Percentiles rank a stretch among this genome's conserved stretches.
Evolutionary conservation across 73 alveolate species (phyloP).

Genomic region (Uronychia binucleata): DNA sequence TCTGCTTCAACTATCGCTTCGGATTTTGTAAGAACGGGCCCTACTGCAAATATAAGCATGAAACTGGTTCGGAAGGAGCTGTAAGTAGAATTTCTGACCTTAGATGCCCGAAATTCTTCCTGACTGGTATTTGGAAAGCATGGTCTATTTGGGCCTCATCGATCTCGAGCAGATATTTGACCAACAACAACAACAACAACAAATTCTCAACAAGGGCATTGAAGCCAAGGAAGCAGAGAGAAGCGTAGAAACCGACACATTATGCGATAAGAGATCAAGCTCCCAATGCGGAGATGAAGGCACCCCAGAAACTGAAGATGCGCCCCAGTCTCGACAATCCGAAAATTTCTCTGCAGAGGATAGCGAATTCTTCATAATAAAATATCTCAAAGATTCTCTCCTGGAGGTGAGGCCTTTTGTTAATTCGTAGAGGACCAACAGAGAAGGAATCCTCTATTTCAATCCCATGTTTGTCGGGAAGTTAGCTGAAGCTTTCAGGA

Average conservation of each 20-base stretch:
- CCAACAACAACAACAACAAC: no score
- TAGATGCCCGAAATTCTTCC: conserved; percentile 1
- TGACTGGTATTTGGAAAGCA: not conserved
- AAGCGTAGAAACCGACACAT: no score
- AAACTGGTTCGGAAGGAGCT: not conserved
- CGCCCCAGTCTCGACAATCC: no score
- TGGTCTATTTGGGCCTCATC: not conserved
- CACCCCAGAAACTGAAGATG: no score
- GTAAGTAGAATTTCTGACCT: not conserved
- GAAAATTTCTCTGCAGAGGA: no score
- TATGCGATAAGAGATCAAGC: no score
- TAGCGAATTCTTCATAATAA: not conserved
- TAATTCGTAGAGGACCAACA: not conserved
- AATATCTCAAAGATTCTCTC: not conserved
- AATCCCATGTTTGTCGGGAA: no score
- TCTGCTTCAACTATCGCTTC: not conserved
- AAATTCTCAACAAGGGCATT: no score
- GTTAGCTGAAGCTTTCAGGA: not conserved
- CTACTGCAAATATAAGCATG: not conserved
- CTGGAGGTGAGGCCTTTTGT: no score
- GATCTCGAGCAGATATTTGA: no score
- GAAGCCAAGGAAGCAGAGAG: no score
- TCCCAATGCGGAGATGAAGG: no score
- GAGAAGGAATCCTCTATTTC: not conserved
- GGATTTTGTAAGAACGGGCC: not conserved